Evolutionary conservation across 805 yeast genomes (phyloP).

Genomic region (Lachancea mirantina): DNA sequence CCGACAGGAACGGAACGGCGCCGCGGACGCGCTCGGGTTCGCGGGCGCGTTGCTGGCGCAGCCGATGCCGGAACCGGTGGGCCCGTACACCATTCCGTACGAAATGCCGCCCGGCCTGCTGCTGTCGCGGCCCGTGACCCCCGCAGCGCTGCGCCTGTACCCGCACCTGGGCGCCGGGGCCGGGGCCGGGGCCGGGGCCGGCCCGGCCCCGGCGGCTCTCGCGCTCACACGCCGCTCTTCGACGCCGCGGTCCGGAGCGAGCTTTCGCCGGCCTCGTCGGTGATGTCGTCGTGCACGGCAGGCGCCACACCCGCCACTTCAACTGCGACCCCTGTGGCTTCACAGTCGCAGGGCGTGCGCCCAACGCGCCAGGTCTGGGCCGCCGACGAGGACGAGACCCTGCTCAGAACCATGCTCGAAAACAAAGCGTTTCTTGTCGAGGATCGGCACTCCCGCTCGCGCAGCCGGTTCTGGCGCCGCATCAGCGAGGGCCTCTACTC

Average conservation of each 20-base stretch:
- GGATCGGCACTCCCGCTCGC: conserved; percentile 4
- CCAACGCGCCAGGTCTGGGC: conserved; percentile 5
- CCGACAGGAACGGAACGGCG: neutral
- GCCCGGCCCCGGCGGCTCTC: neutral
- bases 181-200: neutral
- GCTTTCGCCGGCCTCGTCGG: too few relatives aligned
- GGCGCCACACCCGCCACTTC: neutral
- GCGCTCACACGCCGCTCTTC: neutral
- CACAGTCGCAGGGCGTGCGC: neutral
- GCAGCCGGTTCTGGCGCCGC: conserved; percentile 8
- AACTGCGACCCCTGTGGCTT: too few relatives aligned
- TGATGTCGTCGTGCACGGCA: neutral
- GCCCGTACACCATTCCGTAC: too few relatives aligned
- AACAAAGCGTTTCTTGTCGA: neutral
- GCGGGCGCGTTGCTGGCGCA: neutral
- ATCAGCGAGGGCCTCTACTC: conserved; percentile 2
- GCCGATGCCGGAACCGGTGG: too few relatives aligned
- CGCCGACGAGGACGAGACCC: conserved; percentile 3
- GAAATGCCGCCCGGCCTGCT: too few relatives aligned
- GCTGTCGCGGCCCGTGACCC: neutral
- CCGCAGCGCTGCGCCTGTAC: conserved; percentile 1
- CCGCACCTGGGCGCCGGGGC: neutral
- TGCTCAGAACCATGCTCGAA: conserved; percentile 4
- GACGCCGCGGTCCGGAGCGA: neutral
- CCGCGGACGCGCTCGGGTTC: conserved; percentile 1